phyloP scores from a whole-genome alignment of 2,329 filamentous ascomycete species.

The Clonostachys solani region DNA sequence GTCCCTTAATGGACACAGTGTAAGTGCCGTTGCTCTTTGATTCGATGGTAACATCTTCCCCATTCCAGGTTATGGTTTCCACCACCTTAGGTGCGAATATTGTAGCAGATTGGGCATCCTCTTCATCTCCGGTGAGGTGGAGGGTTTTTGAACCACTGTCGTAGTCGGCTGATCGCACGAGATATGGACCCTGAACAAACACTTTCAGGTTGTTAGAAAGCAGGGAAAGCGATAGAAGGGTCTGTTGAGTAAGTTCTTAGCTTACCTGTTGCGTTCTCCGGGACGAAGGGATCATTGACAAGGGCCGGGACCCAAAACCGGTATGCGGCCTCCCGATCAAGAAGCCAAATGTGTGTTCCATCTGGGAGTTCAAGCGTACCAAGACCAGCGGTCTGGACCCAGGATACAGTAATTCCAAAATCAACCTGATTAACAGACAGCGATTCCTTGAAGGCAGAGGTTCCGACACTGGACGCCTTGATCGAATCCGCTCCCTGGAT shows the following conservation, averaged over 20 bases:
- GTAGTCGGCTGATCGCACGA: slow-evolving; percentile 39
- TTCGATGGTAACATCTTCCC: slow-evolving; percentile 21
- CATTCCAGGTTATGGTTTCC: slow-evolving; percentile 46
- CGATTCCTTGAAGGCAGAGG: slow-evolving; percentile 17
- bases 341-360: slow-evolving; percentile 41
- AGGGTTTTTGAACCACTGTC: slow-evolving; percentile 25
- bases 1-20: slow-evolving; percentile 16
- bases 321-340: slow-evolving; percentile 51
- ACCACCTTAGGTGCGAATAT: slow-evolving; percentile 42
- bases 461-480: slow-evolving; percentile 10
- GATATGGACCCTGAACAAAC: slow-evolving; percentile 45
- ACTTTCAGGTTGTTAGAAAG: slow-evolving; percentile 20
- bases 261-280: slow-evolving; percentile 37
- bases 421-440: slow-evolving; percentile 33
- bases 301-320: slow-evolving; percentile 51
- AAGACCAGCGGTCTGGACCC: slow-evolving; percentile 42
- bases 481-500: slow-evolving; percentile 26
- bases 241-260: too few species aligned
- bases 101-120: slow-evolving; percentile 32
- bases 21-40: slow-evolving; percentile 18
- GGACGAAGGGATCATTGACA: slow-evolving; percentile 37
- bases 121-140: slow-evolving; percentile 37
- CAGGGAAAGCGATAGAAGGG: neutral
- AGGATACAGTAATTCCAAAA: slow-evolving; percentile 35
- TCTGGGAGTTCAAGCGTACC: slow-evolving; percentile 41